Evolutionary conservation across 2,329 filamentous ascomycete genomes (phyloP), one percentile per base, ranked within the genome.

Genomic region (Trichoderma gracile): DNA sequence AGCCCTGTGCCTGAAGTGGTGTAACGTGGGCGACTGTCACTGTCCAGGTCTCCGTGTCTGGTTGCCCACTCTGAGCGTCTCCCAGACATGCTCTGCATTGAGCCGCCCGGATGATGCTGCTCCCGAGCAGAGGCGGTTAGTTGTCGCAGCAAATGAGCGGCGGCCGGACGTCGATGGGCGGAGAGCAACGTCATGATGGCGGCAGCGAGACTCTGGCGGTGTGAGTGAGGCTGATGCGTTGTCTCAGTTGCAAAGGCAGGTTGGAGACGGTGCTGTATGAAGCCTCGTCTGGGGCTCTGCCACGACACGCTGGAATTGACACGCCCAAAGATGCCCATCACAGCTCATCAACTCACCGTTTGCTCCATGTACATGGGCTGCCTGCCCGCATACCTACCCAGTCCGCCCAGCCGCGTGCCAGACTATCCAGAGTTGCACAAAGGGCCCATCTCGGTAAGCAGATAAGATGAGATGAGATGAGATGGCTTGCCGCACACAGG

Each of bases 181-280:
- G 5, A 46, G 21, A 17, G 23, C 23, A 52, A 53, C 38, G 46
- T 40, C 42, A n/a, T 25, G 57, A 60, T 17, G 23, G n/a, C 19
- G 40, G 21, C 47, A 15, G 15, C n/a, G 19, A 38, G 15, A n/a
- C 25, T 46, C 19, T 42, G 30, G 58, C 58, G 58, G 58, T 61
- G 40, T 23, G 40, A 46, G 12, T 54, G 49, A 62, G 49, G 49
- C 58, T 30, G 58, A 54, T 27, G 14, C 23, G 33, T 19, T 62
- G 58, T 62, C 17, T 54, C 58, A 46, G 49, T 53, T 62, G 49
- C 40, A 25, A 25, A 30, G 27, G 40, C 43, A 53, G 47, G 47
- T 45, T 19, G 9, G 6, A 2, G 30, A 2, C 9, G 7, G 8
- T 30, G 9, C 30, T 30, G 30, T 30, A 30, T 30, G 42, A 15